These are phyloP conservation scores for Pachysolen tannophilus DNA, from an alignment of 805 yeast genomes.

Conservation along the genomic window DNA sequence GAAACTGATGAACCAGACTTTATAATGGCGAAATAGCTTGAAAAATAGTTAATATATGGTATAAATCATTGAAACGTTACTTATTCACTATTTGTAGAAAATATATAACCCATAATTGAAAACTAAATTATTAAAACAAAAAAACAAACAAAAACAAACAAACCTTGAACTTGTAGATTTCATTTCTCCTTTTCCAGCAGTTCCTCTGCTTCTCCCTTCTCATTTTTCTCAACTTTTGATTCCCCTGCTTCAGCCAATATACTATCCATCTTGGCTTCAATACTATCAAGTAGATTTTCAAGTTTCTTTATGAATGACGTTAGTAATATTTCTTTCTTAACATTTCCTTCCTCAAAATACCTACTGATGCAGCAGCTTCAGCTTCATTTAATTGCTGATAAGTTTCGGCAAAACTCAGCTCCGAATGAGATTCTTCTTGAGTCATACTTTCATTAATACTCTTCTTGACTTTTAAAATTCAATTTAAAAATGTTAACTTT, in stretches of 20 bases:
- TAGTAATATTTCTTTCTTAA: not conserved
- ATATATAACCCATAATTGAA: too few relatives aligned
- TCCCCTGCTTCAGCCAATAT: constrained; percentile 39
- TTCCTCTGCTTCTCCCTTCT: not conserved
- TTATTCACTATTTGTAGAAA: too few relatives aligned
- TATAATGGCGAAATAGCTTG: constrained; percentile 15
- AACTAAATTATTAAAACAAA: too few relatives aligned
- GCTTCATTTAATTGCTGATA: constrained; percentile 59
- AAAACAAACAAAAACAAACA: too few relatives aligned
- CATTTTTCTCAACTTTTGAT: not conserved
- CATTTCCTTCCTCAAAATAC: constrained; percentile 11
- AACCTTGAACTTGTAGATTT: too few relatives aligned
- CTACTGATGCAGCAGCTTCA: constrained; percentile 49
- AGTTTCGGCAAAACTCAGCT: constrained; percentile 39
- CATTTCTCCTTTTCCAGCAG: not conserved
- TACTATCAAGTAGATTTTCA: constrained; percentile 55
- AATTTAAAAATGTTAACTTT: too few relatives aligned
- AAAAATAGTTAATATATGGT: too few relatives aligned
- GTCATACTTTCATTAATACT: constrained; percentile 17
- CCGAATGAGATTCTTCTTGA: constrained; percentile 20
- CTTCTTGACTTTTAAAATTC: constrained; percentile 3
- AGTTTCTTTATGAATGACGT: constrained; percentile 24
- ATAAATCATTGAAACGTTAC: too few relatives aligned
- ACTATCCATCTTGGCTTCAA: constrained; percentile 58
- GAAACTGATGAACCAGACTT: constrained; percentile 46